A percentile compares a stretch with the other conserved stretches of the same genome.
Evolutionary conservation across 2,329 filamentous ascomycete genomes (phyloP).

Genomic region (Fusarium cicatricum): DNA sequence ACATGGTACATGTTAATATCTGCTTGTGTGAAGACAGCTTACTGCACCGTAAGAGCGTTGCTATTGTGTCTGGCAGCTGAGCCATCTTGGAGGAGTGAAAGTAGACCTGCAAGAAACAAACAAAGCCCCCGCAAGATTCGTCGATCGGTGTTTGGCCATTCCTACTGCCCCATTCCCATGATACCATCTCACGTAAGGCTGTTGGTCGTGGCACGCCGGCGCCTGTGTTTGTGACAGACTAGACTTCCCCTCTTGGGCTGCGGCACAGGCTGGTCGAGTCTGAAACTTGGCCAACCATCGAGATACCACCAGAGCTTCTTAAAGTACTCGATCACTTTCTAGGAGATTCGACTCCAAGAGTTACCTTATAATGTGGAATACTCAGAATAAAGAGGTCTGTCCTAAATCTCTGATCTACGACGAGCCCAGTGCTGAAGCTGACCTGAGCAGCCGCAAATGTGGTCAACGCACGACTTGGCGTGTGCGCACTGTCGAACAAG

Average conservation of each 20-base stretch:
- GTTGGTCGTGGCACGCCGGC: constrained; percentile 14
- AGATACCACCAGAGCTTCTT: constrained; percentile 6
- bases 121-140: constrained; percentile 1
- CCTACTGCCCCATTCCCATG: constrained; percentile 13
- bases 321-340: neutral
- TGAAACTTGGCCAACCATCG: neutral
- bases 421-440: constrained; percentile 8
- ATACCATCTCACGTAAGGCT: constrained; percentile 35
- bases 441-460: constrained; percentile 39
- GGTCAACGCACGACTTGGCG: constrained; percentile 42
- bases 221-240: constrained; percentile 22
- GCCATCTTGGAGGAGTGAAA: constrained; percentile 24
- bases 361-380: constrained; percentile 34
- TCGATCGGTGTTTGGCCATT: neutral
- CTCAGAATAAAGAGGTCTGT: constrained; percentile 40
- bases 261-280: neutral
- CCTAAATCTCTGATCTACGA: neutral
- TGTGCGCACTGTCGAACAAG: constrained; percentile 41
- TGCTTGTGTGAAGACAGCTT: constrained; percentile 19
- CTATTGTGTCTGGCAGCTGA: constrained; percentile 23
- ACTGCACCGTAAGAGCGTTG: constrained; percentile 15
- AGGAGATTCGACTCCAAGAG: neutral
- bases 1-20: constrained; percentile 17
- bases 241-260: constrained; percentile 8
- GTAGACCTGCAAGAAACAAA: constrained; percentile 8